Conservation (phyloP, 345 rosid genomes). For the Citrus mangshanensis region DNA sequence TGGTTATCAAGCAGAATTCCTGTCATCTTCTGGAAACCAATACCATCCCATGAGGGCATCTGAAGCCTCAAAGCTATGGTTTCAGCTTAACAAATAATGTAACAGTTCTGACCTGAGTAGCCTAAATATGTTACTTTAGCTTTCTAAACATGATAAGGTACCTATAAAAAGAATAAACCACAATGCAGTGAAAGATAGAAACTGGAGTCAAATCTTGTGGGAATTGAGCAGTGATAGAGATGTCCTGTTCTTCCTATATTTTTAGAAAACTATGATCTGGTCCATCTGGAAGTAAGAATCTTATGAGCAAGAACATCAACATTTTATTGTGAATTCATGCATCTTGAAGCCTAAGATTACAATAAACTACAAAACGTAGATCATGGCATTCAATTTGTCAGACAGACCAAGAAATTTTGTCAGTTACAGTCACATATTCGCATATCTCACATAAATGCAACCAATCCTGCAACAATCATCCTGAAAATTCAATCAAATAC, state of each 20-base stretch:
- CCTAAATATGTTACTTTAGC: too few species aligned
- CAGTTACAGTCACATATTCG: background rate
- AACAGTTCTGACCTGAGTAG: too few species aligned
- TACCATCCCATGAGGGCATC: background rate
- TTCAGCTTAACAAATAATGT: background rate
- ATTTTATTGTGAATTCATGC: background rate
- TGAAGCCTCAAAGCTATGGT: background rate
- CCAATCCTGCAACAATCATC: background rate
- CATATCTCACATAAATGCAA: background rate
- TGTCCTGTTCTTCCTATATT: background rate
- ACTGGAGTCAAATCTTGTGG: background rate
- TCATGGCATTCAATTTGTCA: background rate
- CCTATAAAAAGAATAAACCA: too few species aligned
- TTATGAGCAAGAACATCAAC: background rate
- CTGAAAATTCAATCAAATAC: background rate
- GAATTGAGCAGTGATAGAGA: background rate
- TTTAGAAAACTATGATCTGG: background rate
- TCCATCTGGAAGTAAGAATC: background rate
- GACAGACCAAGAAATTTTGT: background rate
- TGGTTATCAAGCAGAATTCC: too few species aligned
- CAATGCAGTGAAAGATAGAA: background rate
- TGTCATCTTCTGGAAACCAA: background rate
- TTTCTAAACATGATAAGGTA: too few species aligned
- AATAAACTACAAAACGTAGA: background rate
- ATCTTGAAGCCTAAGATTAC: background rate